A percentile compares a stretch with the other conserved stretches of the same genome.
These are phyloP conservation scores for Bipolaris victoriae DNA, from an alignment of 2,329 filamentous ascomycete genomes.

Conservation along the genomic window DNA sequence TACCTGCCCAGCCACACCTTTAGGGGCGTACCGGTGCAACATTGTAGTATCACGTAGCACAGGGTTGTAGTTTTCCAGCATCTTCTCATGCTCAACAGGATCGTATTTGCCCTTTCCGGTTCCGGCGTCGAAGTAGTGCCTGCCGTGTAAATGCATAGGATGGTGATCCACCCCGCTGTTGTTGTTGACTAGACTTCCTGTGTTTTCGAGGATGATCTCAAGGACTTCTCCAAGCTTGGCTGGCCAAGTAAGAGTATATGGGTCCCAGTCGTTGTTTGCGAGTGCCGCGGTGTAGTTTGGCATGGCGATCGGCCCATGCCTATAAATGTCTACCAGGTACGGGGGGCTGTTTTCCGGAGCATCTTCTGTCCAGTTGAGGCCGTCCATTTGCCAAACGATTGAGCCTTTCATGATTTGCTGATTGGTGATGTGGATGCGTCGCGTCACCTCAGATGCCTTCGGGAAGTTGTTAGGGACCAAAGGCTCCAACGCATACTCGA, in stretches of 20 bases:
- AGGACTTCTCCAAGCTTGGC: constrained; percentile 63
- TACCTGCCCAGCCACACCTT: constrained; percentile 49
- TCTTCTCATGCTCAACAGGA: constrained; percentile 55
- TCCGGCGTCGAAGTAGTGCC: constrained; percentile 62
- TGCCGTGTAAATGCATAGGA: constrained; percentile 63
- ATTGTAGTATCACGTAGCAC: constrained; percentile 58
- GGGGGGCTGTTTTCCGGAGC: constrained; percentile 42
- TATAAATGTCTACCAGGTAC: constrained; percentile 61
- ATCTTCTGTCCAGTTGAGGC: constrained; percentile 30
- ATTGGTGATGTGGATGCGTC: constrained; percentile 41
- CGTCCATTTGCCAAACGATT: constrained; percentile 34
- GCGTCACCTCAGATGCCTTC: constrained; percentile 41
- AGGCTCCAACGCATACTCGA: constrained; percentile 49
- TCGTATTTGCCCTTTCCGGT: constrained; percentile 62
- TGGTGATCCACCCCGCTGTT: constrained; percentile 48
- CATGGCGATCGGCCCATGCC: constrained; percentile 53
- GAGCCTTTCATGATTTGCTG: constrained; percentile 26
- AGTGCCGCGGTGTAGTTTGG: constrained; percentile 61
- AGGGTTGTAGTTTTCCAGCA: constrained; percentile 46
- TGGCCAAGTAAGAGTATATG: constrained; percentile 57
- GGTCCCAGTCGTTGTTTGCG: constrained; percentile 61
- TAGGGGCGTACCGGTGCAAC: constrained; percentile 60
- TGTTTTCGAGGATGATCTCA: constrained; percentile 59
- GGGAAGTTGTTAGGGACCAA: constrained; percentile 43
- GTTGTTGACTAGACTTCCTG: constrained; percentile 21